These are phyloP conservation scores for Sherardia arvensis DNA, from an alignment of 257 asterid species.

Conservation along the genomic window DNA sequence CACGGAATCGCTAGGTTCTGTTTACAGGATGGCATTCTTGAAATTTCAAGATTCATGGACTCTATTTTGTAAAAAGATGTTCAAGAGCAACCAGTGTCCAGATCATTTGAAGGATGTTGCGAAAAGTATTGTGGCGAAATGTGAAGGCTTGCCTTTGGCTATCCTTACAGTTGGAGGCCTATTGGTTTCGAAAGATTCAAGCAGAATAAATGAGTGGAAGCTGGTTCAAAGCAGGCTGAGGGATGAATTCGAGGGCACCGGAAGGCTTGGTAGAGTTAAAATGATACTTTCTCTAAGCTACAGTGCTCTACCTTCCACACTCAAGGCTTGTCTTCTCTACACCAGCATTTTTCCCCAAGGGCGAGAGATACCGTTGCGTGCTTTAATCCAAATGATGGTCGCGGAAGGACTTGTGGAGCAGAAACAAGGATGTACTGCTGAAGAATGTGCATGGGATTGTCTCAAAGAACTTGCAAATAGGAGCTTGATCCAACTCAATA, in stretches of 20 bases:
- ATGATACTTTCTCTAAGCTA: constrained; percentile 9
- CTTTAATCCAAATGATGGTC: neutral
- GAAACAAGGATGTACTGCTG: neutral
- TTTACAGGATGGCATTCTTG: neutral
- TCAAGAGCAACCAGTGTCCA: neutral
- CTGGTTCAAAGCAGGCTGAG: neutral
- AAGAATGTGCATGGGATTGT: neutral
- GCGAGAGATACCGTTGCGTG: neutral
- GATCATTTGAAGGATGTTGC: neutral
- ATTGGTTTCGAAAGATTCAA: neutral
- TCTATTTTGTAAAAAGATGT: neutral
- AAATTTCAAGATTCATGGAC: neutral
- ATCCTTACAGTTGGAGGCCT: neutral
- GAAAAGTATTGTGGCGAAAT: neutral
- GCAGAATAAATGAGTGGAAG: neutral
- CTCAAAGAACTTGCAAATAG: constrained; percentile 20
- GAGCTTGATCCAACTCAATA: constrained; percentile 17
- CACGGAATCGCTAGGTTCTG: neutral
- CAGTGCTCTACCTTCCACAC: neutral
- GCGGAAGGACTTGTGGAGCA: neutral
- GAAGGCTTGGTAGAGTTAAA: neutral
- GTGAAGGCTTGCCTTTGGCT: constrained; percentile 4
- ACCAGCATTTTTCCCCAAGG: neutral
- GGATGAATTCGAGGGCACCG: constrained; percentile 1
- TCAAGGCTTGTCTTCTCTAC: neutral